Evolutionary conservation across 768 basidiomycete genomes (phyloP).

Genomic region (Lactarius psammicola): DNA sequence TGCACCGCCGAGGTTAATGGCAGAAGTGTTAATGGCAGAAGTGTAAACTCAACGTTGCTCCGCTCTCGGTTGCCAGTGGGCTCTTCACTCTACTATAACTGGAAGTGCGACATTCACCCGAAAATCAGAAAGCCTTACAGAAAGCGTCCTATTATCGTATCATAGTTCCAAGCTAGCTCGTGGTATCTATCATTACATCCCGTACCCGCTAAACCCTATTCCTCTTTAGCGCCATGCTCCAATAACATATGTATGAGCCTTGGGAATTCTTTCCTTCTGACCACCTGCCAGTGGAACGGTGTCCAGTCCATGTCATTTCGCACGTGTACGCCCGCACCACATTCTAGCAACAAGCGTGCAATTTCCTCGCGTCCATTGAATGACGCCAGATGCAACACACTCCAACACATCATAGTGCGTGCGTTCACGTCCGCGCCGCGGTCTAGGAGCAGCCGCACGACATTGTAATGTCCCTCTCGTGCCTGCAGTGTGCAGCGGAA

Average conservation of each 20-base stretch:
- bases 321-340: neutral
- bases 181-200: neutral
- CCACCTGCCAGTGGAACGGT: neutral
- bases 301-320: neutral
- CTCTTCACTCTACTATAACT: neutral
- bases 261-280: neutral
- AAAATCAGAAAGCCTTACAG: neutral
- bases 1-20: neutral
- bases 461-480: neutral
- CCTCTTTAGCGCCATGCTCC: neutral
- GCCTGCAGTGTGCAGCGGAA: conserved; percentile 1
- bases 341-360: neutral
- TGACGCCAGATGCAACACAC: neutral
- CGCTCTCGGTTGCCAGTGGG: neutral
- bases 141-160: neutral
- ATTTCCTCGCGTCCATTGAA: neutral
- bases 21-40: neutral
- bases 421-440: neutral
- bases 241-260: neutral
- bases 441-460: neutral
- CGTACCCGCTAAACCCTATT: neutral
- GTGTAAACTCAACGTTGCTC: too few relatives aligned
- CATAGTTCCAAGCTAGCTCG: neutral
- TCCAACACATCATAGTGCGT: neutral
- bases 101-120: neutral